Evolutionary conservation across 2,329 filamentous ascomycete genomes (phyloP).

Genomic region (Dryadomyces sulphureus): DNA sequence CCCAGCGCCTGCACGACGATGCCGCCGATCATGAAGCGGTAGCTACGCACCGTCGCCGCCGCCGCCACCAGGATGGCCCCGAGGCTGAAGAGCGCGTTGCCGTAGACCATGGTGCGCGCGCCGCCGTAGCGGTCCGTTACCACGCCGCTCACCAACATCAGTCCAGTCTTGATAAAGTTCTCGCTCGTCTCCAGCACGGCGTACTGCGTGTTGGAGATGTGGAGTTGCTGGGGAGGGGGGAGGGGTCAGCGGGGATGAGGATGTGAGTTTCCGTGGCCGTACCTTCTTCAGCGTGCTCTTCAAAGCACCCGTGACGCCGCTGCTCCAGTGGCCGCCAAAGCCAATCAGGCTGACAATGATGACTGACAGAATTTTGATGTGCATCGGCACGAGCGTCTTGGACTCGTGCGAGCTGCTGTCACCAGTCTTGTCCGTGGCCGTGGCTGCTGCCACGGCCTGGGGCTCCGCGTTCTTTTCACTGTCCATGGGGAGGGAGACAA

Average conservation of each 20-base stretch:
- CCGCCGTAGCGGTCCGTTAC: constrained; percentile 34
- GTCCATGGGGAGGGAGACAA: too few relatives aligned
- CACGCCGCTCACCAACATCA: constrained; percentile 39
- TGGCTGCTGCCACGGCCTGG: too few relatives aligned
- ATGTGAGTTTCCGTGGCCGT: background rate
- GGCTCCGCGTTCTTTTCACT: too few relatives aligned
- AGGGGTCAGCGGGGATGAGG: background rate
- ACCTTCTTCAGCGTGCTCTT: constrained; percentile 10
- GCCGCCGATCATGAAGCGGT: constrained; percentile 45
- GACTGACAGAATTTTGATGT: constrained; percentile 8
- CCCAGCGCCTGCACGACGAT: constrained; percentile 39
- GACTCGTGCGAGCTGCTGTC: too few relatives aligned
- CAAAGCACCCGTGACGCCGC: constrained; percentile 9
- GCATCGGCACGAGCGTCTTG: constrained; percentile 3
- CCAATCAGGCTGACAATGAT: constrained; percentile 8
- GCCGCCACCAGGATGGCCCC: constrained; percentile 45
- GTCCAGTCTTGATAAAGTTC: constrained; percentile 43
- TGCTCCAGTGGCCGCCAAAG: constrained; percentile 10
- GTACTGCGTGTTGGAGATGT: constrained; percentile 45
- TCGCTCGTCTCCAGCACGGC: constrained; percentile 44
- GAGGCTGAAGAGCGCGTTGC: constrained; percentile 43
- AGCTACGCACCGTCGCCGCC: constrained; percentile 39
- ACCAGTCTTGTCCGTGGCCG: too few relatives aligned
- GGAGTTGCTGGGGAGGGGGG: constrained; percentile 22
- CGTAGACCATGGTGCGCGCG: constrained; percentile 39